Percentiles rank a stretch among this genome's conserved stretches.
Evolutionary conservation across 805 yeast species (phyloP).

Genomic region (Komagataella populi): DNA sequence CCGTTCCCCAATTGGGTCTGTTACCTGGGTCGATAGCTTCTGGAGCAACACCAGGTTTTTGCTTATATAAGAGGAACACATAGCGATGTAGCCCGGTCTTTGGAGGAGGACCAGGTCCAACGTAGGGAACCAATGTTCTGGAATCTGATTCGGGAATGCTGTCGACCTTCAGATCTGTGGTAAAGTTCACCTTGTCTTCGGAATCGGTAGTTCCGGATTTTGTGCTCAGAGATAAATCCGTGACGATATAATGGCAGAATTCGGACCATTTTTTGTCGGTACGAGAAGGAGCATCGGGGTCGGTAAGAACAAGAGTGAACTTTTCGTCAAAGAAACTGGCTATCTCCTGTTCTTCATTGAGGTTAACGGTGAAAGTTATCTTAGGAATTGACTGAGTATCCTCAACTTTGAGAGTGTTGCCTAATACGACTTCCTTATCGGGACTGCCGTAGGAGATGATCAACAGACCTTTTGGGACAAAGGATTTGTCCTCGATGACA

Average conservation of each 20-base stretch:
- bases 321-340: constrained; percentile 30
- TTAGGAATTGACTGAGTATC: constrained; percentile 59
- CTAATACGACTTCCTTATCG: constrained; percentile 55
- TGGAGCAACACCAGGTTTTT: constrained; percentile 27
- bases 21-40: constrained; percentile 24
- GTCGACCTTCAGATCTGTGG: constrained; percentile 22
- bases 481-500: constrained; percentile 26
- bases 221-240: constrained; percentile 35
- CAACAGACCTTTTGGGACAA: constrained; percentile 36
- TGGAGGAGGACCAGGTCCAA: constrained; percentile 86
- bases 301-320: constrained; percentile 72
- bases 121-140: constrained; percentile 34
- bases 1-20: constrained; percentile 78
- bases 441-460: constrained; percentile 46
- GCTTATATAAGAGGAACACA: constrained; percentile 64
- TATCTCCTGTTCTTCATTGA: constrained; percentile 23
- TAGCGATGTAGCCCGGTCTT: constrained; percentile 83
- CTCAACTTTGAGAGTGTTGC: constrained; percentile 51
- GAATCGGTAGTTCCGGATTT: constrained; percentile 19
- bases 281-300: constrained; percentile 88
- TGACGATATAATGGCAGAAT: constrained; percentile 60
- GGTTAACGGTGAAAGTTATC: constrained; percentile 49
- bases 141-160: background rate
- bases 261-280: constrained; percentile 83
- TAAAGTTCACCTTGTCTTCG: constrained; percentile 14